A percentile compares a stretch with the other conserved stretches of the same genome.
phyloP scores from a whole-genome alignment of 768 basidiomycete species.

The Tulasnella sp. region DNA sequence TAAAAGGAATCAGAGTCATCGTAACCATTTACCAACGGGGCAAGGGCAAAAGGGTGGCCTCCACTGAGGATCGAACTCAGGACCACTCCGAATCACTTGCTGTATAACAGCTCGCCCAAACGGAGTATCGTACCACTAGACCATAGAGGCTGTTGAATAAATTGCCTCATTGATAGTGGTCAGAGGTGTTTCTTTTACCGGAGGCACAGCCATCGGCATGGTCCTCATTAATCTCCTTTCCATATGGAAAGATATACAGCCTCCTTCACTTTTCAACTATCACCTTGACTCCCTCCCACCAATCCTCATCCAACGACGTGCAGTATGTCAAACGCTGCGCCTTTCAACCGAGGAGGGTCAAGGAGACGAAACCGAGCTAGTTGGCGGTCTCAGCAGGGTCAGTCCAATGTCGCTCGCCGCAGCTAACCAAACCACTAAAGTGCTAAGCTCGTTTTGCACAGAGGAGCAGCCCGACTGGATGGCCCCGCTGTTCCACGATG shows the following conservation, averaged over 20 bases:
- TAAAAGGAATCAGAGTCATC: too few species aligned
- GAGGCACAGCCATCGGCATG: not conserved
- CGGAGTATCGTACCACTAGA: conserved; percentile 14
- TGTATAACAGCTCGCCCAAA: not conserved
- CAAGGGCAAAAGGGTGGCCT: not conserved
- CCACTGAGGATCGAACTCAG: conserved; percentile 12
- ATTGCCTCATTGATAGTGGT: not conserved
- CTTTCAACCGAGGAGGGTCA: not conserved
- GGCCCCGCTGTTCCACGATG: not conserved
- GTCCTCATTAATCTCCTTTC: not conserved
- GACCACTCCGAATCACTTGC: conserved; percentile 10
- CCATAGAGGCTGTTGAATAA: conserved; percentile 6
- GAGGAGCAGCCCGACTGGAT: not conserved
- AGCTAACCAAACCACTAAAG: not conserved
- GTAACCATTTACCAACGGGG: too few species aligned
- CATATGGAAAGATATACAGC: not conserved
- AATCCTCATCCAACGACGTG: not conserved
- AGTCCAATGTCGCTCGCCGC: not conserved
- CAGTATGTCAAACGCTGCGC: not conserved
- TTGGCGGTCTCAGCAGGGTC: not conserved
- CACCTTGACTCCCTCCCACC: not conserved
- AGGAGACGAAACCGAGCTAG: not conserved
- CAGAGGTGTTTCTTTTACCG: not conserved
- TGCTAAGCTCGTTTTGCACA: too few species aligned
- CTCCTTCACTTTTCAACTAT: not conserved